Conservation (phyloP, 78 protist genomes). For the Dictyostelium purpureum region DNA sequence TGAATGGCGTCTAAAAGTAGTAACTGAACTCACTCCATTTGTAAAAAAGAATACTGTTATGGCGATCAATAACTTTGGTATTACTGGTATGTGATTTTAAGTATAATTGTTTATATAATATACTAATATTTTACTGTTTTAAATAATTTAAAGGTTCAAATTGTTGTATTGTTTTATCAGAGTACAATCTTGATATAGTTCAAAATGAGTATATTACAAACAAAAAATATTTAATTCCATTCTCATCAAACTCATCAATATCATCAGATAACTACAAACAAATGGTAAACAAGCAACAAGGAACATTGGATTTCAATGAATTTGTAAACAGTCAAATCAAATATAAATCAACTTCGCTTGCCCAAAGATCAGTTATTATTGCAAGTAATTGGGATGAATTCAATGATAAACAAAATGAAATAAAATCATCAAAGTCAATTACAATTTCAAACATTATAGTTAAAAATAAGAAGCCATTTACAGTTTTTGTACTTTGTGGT, state of each 20-base stretch:
- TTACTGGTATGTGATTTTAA: too few relatives aligned
- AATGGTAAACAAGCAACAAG: background rate
- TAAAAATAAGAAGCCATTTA: background rate
- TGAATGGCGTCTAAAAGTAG: too few relatives aligned
- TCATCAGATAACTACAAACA: slow-evolving; percentile 15
- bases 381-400: slow-evolving; percentile 32
- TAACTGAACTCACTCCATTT: too few relatives aligned
- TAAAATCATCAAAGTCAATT: background rate
- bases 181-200: background rate
- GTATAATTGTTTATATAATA: too few relatives aligned
- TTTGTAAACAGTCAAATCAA: background rate
- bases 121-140: background rate
- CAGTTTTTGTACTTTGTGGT: background rate
- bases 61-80: too few relatives aligned
- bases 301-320: background rate
- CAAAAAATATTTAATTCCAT: slow-evolving; percentile 13
- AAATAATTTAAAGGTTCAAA: background rate
- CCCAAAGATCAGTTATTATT: background rate
- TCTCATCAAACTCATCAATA: slow-evolving; percentile 27
- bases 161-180: slow-evolving; percentile 20
- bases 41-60: too few relatives aligned
- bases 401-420: background rate
- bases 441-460: background rate
- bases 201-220: background rate
- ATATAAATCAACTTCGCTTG: background rate